These are phyloP conservation scores for Candida gigantensis DNA, from an alignment of 1,139 yeast species.

Conservation along the genomic window DNA sequence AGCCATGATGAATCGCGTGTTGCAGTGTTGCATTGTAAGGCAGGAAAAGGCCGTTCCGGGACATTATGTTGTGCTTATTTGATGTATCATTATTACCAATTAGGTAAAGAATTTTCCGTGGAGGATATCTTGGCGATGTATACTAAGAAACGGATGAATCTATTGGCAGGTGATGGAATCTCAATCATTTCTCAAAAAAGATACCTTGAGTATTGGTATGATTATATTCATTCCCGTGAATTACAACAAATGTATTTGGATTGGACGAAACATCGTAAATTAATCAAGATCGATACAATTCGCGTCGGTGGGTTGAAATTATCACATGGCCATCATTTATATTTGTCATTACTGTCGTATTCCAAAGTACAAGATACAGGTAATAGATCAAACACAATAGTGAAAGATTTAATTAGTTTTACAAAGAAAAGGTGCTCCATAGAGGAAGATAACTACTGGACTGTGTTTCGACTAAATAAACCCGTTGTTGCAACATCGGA, in stretches of 20 bases:
- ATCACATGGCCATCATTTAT: conserved; percentile 1
- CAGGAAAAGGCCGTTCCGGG: conserved; percentile 93
- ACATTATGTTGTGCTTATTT: conserved; percentile 71
- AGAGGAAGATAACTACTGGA: neutral
- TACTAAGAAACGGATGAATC: conserved; percentile 59
- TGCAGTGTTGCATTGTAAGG: conserved; percentile 82
- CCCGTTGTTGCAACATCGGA: conserved; percentile 1
- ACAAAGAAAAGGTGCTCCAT: conserved; percentile 3
- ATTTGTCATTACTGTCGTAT: conserved; percentile 7
- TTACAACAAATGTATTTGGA: conserved; percentile 2
- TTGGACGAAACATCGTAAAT: neutral
- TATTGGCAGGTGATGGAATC: conserved; percentile 64
- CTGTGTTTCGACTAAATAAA: neutral
- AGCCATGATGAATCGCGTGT: conserved; percentile 35
- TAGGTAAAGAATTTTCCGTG: conserved; percentile 21
- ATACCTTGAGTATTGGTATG: conserved; percentile 62
- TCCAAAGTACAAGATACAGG: neutral
- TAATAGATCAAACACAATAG: conserved; percentile 1
- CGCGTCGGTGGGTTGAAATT: neutral
- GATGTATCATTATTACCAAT: conserved; percentile 40
- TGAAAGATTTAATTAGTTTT: conserved; percentile 3
- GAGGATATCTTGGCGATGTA: conserved; percentile 53
- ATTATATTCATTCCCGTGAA: conserved; percentile 21
- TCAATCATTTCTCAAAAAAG: conserved; percentile 70
- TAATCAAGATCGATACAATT: neutral